Evolutionary conservation across 306 rosid species (phyloP), one percentile per base, ranked within the genome.

Genomic region (Begonia masoniana): DNA sequence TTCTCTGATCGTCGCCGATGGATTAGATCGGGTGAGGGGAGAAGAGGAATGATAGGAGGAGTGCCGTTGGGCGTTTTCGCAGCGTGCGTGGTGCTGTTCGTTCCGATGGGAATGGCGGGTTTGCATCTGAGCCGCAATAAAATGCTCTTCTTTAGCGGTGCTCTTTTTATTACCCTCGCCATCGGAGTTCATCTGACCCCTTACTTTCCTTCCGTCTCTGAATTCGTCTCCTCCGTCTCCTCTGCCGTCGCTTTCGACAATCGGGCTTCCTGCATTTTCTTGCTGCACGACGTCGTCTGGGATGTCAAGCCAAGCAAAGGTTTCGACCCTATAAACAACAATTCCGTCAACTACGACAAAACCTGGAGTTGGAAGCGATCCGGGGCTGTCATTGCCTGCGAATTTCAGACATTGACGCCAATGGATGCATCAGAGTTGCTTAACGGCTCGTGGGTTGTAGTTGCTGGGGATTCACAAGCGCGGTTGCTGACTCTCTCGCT

Each of bases 51-150:
- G 89, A 68, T 85, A 14, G 97, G 97, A 43, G 84, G 89, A 17
- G 72, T 82, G 54, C 89, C 78, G 21, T 65, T 80, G 67, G 97
- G 95, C 2, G 17, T 78, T n/a, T 58, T 82, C 45, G 97, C 97
- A 9, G 95, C 97, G 24, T 82, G 85, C 52, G 77, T 89, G 39
- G 97, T 89, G 51, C 70, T 89, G 14, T 72, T 89, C 63, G 97
- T 89, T 21, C 97, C 97, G 15, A 89, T 89, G 97, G 95, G 75
- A 39, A 85, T 89, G 95, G 97, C 97, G 6, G 95, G 97, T 11
- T 89, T 85, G 81, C 97, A 89, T 58, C 75, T 85, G 59, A 85
- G 97, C 69, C 94, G 97, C 49, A 89, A 89, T 78, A 89, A 89
- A 58, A 81, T 85, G 70, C 87, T 89, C 45, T 89, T 89, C 65